Base-by-base conservation (phyloP, 305 asterid genomes). In the Plantago lanceolata region DNA sequence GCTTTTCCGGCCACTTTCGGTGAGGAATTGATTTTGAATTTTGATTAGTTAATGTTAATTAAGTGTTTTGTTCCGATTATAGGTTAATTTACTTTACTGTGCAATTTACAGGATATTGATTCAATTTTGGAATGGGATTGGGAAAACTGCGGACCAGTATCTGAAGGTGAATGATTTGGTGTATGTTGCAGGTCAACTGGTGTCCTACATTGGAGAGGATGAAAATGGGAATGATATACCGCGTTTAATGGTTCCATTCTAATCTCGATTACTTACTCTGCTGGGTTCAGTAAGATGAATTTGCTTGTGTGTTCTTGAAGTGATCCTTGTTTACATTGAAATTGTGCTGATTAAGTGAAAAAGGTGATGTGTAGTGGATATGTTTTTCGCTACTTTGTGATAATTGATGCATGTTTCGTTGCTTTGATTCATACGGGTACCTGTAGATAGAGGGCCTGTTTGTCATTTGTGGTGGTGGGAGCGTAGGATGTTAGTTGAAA, bases 101-200 rank as follows among this genome's bases (percentile, higher is more conserved):
- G 8, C 20, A 2, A 26, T 8, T 9, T 1, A 15, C 76, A 83
- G 96, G 50, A 45, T 91, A 49, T 7, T 66, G 85, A 82, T 92
- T 63, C 76, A 48, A 15, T 82, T 89, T 73, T 69, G 94, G 96
- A 2, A 20, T 64, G 77, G 78, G 63, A 74, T 85, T 73, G 96
- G 88, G 35, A 76, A 80, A 66, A 59, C 79, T 40, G 69, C 88
- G 2, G 62, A 72, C 60, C 65, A 78, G 71, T 82, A 86, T 82
- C 68, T 92, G 64, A 88, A 82, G 78, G 84, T 66, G 0, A 47
- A 65, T 24, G 96, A 91, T 74, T 68, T 82, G 6, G 68, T 91
- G n/a, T 86, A 82, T 37, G 90, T 86, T 71, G 76, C 82, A 35
- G 96, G 96, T 53, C 33, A 31, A 64, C 80, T 92, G n/a, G 28